A percentile compares a stretch with the other conserved stretches of the same genome.
Evolutionary conservation across 2,329 filamentous ascomycete species (phyloP).

Genomic region (Bimuria novae-zelandiae): DNA sequence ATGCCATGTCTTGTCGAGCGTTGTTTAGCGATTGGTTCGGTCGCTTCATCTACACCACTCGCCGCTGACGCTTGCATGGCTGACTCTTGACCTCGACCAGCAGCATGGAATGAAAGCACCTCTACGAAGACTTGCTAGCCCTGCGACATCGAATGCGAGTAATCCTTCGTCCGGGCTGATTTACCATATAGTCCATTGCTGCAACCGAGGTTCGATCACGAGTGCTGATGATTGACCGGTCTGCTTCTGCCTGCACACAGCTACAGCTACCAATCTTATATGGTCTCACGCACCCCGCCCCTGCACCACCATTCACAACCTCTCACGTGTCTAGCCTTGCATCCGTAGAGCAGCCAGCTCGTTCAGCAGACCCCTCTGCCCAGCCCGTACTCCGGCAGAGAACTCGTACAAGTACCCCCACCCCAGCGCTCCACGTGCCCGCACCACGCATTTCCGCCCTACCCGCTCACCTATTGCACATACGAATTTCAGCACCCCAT

Average conservation of each 20-base stretch:
- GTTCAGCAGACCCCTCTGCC: too few relatives aligned
- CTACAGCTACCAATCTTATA: neutral
- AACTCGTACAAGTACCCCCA: neutral
- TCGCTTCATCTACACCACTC: neutral
- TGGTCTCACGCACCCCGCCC: slow-evolving; percentile 1
- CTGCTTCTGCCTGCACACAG: neutral
- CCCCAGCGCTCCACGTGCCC: neutral
- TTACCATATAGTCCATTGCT: neutral
- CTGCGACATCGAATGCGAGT: too few relatives aligned
- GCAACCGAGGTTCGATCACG: neutral
- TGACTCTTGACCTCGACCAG: neutral
- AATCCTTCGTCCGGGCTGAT: too few relatives aligned
- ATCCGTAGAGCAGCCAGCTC: too few relatives aligned
- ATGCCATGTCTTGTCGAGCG: neutral
- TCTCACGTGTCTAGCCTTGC: slow-evolving; percentile 2
- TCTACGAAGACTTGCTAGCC: neutral
- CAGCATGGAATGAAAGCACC: neutral
- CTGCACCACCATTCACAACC: neutral
- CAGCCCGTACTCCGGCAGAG: too few relatives aligned
- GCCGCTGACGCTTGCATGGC: neutral
- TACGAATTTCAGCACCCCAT: neutral
- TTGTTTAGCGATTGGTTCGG: neutral
- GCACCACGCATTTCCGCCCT: slow-evolving; percentile 1
- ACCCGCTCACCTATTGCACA: slow-evolving; percentile 3
- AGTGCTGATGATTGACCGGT: neutral